Evolutionary conservation across 345 rosid species (phyloP), one percentile per base, ranked within the genome.

Genomic region (Passiflora organensis): DNA sequence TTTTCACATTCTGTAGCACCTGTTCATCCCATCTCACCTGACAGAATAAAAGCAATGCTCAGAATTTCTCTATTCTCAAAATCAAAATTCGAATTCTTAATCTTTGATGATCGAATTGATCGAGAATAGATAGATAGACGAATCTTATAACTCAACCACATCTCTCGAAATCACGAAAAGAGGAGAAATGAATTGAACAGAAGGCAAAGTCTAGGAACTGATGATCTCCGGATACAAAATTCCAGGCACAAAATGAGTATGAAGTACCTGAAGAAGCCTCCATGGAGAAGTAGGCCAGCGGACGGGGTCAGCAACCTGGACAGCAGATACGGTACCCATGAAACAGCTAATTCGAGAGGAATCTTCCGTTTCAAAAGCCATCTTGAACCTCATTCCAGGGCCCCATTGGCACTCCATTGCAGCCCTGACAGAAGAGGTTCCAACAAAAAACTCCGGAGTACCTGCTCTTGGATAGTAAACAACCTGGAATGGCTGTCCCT

Each of bases 21-120:
- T 95, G 99, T 61, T 94, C 99, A 62, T 94, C 97, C 97, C 99
- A 89, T n/a, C 84, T 77, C 32, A 94, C 96, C 99, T 89, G 74
- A 71, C 60, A 59, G 43, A 45, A 12, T 24, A 64, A 47, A 51
- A 52, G n/a, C n/a, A n/a, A n/a, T n/a, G n/a, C n/a, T n/a, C n/a
- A n/a, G n/a, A n/a, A n/a, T n/a, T n/a, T n/a, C n/a, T n/a, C n/a
- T n/a, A n/a, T n/a, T n/a, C n/a, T n/a, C n/a, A n/a, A n/a, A n/a
- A n/a, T n/a, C n/a, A n/a, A n/a, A n/a, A n/a, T n/a, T n/a, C n/a
- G n/a, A n/a, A n/a, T n/a, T n/a, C n/a, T n/a, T n/a, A n/a, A n/a
- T n/a, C n/a, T n/a, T n/a, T n/a, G n/a, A n/a, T n/a, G n/a, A n/a
- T n/a, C n/a, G n/a, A n/a, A n/a, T n/a, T n/a, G n/a, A n/a, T n/a